Base-by-base conservation (phyloP, 192 early-diverging fungal genomes). In the Coemansia reversa region DNA sequence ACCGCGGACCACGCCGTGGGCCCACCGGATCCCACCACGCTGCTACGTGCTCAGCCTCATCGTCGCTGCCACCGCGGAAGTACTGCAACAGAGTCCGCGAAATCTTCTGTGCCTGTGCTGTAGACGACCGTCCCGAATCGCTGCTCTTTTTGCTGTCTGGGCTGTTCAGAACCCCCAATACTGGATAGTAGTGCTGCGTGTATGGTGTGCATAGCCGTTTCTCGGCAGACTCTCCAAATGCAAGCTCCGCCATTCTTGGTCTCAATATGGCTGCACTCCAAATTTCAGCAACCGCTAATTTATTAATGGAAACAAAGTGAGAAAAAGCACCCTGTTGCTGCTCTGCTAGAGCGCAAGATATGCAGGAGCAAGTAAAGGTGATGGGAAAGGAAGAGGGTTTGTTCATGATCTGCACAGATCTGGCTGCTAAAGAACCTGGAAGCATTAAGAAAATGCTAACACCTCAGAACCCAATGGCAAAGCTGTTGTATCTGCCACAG, bases 151-250 rank as follows among this genome's bases (percentile, higher is more conserved):
- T 3, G 3, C 27, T 3, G 12, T 22, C 18, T 1, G 75, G 71
- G 8, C 63, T 52, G 52, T 73, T 70, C 45, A 80, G 60, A 19
- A 75, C 63, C 0, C 77, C 77, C 3, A 80, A 58, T 6, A 80
- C 77, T 9, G 77, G 77, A 45, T 75, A 75, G 50, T 59, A 80
- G 32, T 80, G 72, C 57, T 49, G 68, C n/a, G 63, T 58, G 32
- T 65, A 72, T 7, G 62, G 29, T 33, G 54, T 58, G 1, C 51
- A n/a, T 12, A 78, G 49, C 39, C 55, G 52, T 24, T 30, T 42
- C 53, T 51, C 62, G 16, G 59, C 63, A 4, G 67, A 22, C 28
- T 22, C 54, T 4, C 57, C 67, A 51, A 75, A 65, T 28, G 58
- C 72, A 35, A 55, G 35, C 64, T 66, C 61, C 3, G 69, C 69